A percentile compares a stretch with the other conserved stretches of the same genome.
phyloP scores from a whole-genome alignment of 768 basidiomycete species.

The Cystobasidiopsis lactophilus region DNA sequence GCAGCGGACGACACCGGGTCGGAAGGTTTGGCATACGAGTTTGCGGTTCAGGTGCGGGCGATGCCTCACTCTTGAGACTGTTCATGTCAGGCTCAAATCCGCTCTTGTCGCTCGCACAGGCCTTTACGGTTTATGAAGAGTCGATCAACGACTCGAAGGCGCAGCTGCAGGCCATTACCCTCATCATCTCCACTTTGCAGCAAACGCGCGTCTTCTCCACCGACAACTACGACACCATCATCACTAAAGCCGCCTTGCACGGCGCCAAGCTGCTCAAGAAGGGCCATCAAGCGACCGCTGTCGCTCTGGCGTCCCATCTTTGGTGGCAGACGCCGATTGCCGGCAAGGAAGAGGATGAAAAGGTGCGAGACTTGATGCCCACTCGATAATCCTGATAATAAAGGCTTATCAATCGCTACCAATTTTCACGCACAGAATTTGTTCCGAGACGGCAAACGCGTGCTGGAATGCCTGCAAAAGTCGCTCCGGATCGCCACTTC shows the following conservation, averaged over 20 bases:
- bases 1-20: conserved; percentile 85
- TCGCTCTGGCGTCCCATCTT: conserved; percentile 80
- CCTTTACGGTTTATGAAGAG: conserved; percentile 95
- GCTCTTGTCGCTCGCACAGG: too few species aligned
- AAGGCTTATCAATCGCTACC: not conserved
- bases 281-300: conserved; percentile 88
- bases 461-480: conserved; percentile 92
- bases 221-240: conserved; percentile 91
- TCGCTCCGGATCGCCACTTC: conserved; percentile 87
- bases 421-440: conserved; percentile 21
- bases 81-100: not conserved
- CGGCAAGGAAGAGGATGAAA: conserved; percentile 30
- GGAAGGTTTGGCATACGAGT: conserved; percentile 88
- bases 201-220: conserved; percentile 71
- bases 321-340: conserved; percentile 77
- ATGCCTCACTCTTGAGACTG: not conserved
- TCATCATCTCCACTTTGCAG: conserved; percentile 77
- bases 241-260: conserved; percentile 96
- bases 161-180: conserved; percentile 88
- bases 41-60: conserved; percentile 51
- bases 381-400: too few species aligned
- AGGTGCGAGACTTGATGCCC: conserved; percentile 23
- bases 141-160: conserved; percentile 85
- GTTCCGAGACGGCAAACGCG: conserved; percentile 73
- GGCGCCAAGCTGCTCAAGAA: conserved; percentile 92